These are phyloP conservation scores for Thielaviopsis ethacetica DNA, from an alignment of 2,329 filamentous ascomycete species.

Conservation along the genomic window DNA sequence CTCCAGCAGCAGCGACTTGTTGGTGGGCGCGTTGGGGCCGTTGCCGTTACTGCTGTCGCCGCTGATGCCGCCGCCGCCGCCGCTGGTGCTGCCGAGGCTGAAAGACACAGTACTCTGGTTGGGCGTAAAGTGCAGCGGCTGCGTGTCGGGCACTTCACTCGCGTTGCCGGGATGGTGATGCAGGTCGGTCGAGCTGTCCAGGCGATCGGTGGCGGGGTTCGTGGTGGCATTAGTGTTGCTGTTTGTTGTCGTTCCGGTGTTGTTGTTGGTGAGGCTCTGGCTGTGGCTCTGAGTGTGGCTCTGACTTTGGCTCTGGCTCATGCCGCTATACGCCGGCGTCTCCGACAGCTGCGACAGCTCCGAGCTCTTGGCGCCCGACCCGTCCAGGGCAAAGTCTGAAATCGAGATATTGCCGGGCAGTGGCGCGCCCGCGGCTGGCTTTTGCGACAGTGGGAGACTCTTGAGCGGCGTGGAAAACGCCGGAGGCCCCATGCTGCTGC, in stretches of 20 bases:
- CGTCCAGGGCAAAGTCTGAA: slow-evolving; percentile 57
- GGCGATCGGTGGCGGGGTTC: not conserved
- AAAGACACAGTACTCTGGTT: not conserved
- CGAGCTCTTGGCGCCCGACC: slow-evolving; percentile 84
- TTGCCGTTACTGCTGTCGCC: no score
- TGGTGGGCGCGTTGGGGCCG: not conserved
- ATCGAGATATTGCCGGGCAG: slow-evolving; percentile 42
- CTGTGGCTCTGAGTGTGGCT: slow-evolving; percentile 14
- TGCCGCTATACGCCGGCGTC: slow-evolving; percentile 20
- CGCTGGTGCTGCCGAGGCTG: not conserved
- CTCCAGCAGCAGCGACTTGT: not conserved
- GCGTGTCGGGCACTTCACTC: not conserved
- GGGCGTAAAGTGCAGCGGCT: not conserved
- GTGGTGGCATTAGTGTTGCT: not conserved
- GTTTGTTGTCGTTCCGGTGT: slow-evolving; percentile 10
- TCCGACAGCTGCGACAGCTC: slow-evolving; percentile 37
- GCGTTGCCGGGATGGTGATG: not conserved
- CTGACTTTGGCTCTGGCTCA: slow-evolving; percentile 45
- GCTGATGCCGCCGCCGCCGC: no score
- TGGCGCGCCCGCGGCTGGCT: slow-evolving; percentile 37
- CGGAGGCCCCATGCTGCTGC: not conserved
- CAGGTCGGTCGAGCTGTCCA: not conserved
- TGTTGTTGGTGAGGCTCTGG: slow-evolving; percentile 27
- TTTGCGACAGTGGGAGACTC: slow-evolving; percentile 46
- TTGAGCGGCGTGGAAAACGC: slow-evolving; percentile 16